Base-by-base conservation (phyloP, 345 rosid species). In the Hibiscus mutabilis region DNA sequence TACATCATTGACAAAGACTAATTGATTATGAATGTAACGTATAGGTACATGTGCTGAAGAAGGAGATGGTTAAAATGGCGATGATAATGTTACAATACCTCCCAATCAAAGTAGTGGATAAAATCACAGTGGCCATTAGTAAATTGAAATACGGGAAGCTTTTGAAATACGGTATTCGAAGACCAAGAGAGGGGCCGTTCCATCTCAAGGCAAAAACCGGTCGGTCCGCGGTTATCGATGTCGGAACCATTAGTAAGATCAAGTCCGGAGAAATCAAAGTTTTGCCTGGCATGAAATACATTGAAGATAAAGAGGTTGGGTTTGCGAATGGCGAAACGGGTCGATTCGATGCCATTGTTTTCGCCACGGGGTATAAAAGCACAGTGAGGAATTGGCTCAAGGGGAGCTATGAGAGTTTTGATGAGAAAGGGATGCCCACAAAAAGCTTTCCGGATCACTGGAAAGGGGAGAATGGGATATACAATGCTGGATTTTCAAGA, bases 401-500 rank as follows among this genome's bases (percentile, higher is more conserved):
- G 75, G 75, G 46, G 11, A 42, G 46, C 46, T 11, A 42, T 14
- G 49, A 37, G 11, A 37, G 42, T 37, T 37, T 37, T 37, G 42
- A 37, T 37, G 42, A 77, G 2, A 42, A 68, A 40, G 80, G 77
- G 35, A 40, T 73, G 51, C 73, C 77, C 1, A 27, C 2, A 3
- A 16, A 11, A 65, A 7, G 25, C 1, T 27, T 52, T 6, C 69
- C 67, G 5, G 3, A 64, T 46, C 57, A 35, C 44, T 72, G 76
- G 76, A 67, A 22, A 12, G 19, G 60, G 15, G 58, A 60, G 14
- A 67, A 82, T 31, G 84, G 86, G 6, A 56, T 82, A 24, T 85
- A 82, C n/a, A 31, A 81, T 25, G 77, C 47, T 33, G 86, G 86
- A 4, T 81, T 81, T 57, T 66, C 77, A 12, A 79, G 79, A 73